Percentiles rank a stretch among this genome's conserved stretches.
phyloP scores from a whole-genome alignment of 2,329 filamentous ascomycete genomes.

The Trichoderma guizhouense region DNA sequence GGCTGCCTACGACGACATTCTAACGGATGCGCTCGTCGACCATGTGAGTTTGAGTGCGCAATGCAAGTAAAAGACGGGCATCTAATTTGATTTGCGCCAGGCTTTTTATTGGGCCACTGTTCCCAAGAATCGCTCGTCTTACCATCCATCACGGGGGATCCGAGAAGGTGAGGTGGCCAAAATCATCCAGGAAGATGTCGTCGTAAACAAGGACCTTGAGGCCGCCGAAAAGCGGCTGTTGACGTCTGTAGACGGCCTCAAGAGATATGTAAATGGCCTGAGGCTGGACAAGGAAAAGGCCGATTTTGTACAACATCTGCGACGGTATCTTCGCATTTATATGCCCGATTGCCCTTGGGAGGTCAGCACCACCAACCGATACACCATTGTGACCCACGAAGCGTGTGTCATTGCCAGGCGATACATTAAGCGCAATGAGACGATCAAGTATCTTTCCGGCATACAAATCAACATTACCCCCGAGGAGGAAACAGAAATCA shows the following conservation, averaged over 20 bases:
- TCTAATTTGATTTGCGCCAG: constrained; percentile 43
- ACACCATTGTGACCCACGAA: constrained; percentile 87
- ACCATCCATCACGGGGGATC: constrained; percentile 78
- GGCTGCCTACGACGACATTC: constrained; percentile 89
- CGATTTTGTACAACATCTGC: constrained; percentile 80
- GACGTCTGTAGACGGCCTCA: constrained; percentile 64
- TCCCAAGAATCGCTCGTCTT: constrained; percentile 87
- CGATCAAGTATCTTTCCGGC: constrained; percentile 85
- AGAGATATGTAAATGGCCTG: constrained; percentile 65
- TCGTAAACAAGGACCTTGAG: constrained; percentile 69
- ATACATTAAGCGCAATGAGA: constrained; percentile 75
- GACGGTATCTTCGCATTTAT: constrained; percentile 90
- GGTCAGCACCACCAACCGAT: constrained; percentile 86
- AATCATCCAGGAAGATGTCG: constrained; percentile 62
- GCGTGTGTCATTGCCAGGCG: constrained; percentile 80
- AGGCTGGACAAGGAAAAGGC: constrained; percentile 76
- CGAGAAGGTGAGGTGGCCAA: constrained; percentile 60
- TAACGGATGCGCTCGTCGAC: constrained; percentile 93
- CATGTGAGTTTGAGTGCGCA: constrained; percentile 62
- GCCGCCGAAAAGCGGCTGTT: constrained; percentile 71
- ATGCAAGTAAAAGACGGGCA: background rate
- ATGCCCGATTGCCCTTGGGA: constrained; percentile 92
- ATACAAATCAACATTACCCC: constrained; percentile 90
- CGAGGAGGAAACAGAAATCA: constrained; percentile 82
- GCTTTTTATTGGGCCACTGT: constrained; percentile 96